phyloP scores from a whole-genome alignment of 352 stramenopile species.

The Phytophthora crassamura region DNA sequence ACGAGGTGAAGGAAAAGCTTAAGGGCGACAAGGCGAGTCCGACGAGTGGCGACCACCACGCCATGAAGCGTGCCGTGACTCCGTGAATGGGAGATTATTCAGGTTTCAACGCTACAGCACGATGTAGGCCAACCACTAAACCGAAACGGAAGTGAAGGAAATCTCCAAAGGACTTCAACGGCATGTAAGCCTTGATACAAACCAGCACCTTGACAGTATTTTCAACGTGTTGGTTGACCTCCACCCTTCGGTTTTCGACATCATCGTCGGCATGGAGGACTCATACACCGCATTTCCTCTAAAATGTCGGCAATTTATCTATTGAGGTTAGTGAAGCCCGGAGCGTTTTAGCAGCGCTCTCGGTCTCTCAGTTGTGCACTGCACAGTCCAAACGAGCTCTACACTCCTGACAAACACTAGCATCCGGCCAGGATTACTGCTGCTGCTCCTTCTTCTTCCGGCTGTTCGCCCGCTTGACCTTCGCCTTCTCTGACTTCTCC shows the following conservation, averaged over 20 bases:
- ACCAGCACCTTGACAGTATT: too few relatives aligned
- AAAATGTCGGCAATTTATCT: constrained; percentile 29
- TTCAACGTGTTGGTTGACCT: too few relatives aligned
- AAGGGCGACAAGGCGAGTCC: constrained; percentile 6
- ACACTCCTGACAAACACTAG: constrained; percentile 12
- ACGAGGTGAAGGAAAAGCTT: constrained; percentile 7
- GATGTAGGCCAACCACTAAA: too few relatives aligned
- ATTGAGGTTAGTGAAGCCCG: constrained; percentile 18
- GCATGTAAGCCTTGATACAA: too few relatives aligned
- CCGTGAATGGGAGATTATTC: background rate
- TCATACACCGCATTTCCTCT: background rate
- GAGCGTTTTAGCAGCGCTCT: background rate
- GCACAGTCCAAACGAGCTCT: constrained; percentile 6
- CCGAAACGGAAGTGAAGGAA: too few relatives aligned
- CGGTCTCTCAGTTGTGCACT: constrained; percentile 2
- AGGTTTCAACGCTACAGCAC: too few relatives aligned
- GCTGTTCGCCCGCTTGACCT: constrained; percentile 73
- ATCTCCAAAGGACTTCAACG: too few relatives aligned
- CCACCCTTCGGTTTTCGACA: too few relatives aligned
- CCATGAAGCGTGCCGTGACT: background rate
- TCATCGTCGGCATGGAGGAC: too few relatives aligned
- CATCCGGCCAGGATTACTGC: constrained; percentile 24
- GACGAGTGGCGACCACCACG: constrained; percentile 2
- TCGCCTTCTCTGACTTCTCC: constrained; percentile 50
- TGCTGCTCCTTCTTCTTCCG: constrained; percentile 69